These are phyloP conservation scores for Suhomyces yuchorum DNA, from an alignment of 1,139 yeast genomes.

Conservation along the genomic window DNA sequence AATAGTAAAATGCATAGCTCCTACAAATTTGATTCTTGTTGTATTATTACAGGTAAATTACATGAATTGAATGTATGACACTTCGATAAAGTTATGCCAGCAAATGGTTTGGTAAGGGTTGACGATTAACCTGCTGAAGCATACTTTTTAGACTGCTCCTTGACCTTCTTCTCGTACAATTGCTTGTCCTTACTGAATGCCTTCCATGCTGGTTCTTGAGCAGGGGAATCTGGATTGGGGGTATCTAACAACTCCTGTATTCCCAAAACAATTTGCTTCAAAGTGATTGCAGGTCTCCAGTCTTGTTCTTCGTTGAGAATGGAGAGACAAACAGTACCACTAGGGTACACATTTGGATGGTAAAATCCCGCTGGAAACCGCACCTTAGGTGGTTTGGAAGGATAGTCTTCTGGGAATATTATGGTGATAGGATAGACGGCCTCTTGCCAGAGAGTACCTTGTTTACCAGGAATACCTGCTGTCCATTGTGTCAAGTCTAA, in stretches of 20 bases:
- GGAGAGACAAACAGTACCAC: conserved; percentile 92
- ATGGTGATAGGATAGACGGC: conserved; percentile 88
- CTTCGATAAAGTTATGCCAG: neutral
- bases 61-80: conserved; percentile 5
- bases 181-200: conserved; percentile 71
- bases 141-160: conserved; percentile 79
- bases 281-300: conserved; percentile 96
- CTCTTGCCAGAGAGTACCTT: conserved; percentile 83
- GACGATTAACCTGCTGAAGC: conserved; percentile 29
- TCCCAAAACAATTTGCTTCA: conserved; percentile 88
- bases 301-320: conserved; percentile 94
- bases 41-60: conserved; percentile 5
- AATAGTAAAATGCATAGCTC: neutral
- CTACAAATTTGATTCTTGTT: neutral
- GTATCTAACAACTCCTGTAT: conserved; percentile 86
- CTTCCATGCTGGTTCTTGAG: conserved; percentile 95
- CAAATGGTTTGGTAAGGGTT: neutral
- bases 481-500: conserved; percentile 86
- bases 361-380: conserved; percentile 85
- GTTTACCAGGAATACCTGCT: conserved; percentile 94
- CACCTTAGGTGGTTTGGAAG: conserved; percentile 95
- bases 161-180: conserved; percentile 73
- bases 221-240: conserved; percentile 96
- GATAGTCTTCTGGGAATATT: conserved; percentile 85
- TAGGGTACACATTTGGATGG: conserved; percentile 96